These are phyloP conservation scores for Beauveria brongniartii DNA, from an alignment of 2,329 filamentous ascomycete species.

Conservation along the genomic window DNA sequence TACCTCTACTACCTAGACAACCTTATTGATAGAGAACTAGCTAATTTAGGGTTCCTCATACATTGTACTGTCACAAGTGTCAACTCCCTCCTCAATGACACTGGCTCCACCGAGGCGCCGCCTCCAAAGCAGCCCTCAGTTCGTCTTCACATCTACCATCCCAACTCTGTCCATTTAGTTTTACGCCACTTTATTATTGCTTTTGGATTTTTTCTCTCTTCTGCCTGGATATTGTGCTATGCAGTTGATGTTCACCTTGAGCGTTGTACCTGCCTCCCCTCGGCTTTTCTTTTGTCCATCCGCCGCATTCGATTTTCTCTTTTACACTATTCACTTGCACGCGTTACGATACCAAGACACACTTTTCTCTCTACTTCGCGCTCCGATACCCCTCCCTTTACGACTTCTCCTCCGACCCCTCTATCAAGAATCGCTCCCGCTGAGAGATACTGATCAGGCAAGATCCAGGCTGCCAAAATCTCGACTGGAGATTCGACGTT, in stretches of 20 bases:
- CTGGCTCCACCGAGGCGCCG: neutral
- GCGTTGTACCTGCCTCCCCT: neutral
- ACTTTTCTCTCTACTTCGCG: neutral
- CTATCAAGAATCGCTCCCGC: no score
- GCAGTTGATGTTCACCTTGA: neutral
- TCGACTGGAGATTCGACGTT: no score
- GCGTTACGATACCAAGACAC: neutral
- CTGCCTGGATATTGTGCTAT: neutral
- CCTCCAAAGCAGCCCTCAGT: slow-evolving; percentile 1
- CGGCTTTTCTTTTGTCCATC: neutral
- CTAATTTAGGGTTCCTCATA: neutral
- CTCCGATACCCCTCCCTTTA: neutral
- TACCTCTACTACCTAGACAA: neutral
- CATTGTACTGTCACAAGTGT: no score
- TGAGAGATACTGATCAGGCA: no score
- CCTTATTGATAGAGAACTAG: neutral
- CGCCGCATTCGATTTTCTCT: neutral
- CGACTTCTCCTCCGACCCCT: no score
- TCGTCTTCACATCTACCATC: neutral
- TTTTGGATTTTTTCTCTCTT: neutral
- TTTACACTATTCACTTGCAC: neutral
- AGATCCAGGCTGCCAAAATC: no score
- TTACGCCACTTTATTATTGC: neutral
- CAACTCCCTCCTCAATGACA: no score
- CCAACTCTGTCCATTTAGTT: neutral